phyloP scores from a whole-genome alignment of 148 eudicot species.

The Fagopyrum homotropicum region DNA sequence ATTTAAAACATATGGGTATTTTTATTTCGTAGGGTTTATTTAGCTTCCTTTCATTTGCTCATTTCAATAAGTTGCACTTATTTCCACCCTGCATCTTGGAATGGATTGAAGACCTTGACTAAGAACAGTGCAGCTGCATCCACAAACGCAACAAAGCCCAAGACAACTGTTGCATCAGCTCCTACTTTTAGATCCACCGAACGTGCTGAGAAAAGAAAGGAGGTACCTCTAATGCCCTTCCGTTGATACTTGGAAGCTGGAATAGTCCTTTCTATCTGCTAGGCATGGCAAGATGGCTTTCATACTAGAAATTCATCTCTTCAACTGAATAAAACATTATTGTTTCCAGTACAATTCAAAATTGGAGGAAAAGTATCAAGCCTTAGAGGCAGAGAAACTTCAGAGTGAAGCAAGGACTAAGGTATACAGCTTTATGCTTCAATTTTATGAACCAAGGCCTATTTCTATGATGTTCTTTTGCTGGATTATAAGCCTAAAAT shows the following conservation, averaged over 20 bases:
- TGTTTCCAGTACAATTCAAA: constrained; percentile 51
- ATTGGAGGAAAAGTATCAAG: constrained; percentile 85
- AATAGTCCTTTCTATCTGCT: neutral
- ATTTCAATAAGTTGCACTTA: neutral
- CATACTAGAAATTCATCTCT: neutral
- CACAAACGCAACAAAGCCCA: constrained; percentile 29
- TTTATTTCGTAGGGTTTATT: neutral
- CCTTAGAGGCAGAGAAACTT: constrained; percentile 76
- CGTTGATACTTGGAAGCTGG: constrained; percentile 3
- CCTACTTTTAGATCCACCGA: constrained; percentile 62
- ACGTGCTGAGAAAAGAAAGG: constrained; percentile 85
- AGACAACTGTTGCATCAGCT: constrained; percentile 50
- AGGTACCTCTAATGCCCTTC: constrained; percentile 38
- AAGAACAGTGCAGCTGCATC: constrained; percentile 36
- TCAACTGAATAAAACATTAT: neutral
- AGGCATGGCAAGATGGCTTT: neutral
- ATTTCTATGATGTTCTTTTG: neutral
- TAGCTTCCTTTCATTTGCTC: neutral
- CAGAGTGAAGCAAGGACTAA: constrained; percentile 68
- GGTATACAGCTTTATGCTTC: constrained; percentile 36
- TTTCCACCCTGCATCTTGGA: neutral
- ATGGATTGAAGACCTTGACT: constrained; percentile 27
- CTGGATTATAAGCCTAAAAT: neutral
- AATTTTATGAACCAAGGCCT: neutral
- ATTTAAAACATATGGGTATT: neutral